Percentiles rank a stretch among this genome's conserved stretches.
These are phyloP conservation scores for Clohesyomyces aquaticus DNA, from an alignment of 495 filamentous ascomycete species.

Conservation along the genomic window DNA sequence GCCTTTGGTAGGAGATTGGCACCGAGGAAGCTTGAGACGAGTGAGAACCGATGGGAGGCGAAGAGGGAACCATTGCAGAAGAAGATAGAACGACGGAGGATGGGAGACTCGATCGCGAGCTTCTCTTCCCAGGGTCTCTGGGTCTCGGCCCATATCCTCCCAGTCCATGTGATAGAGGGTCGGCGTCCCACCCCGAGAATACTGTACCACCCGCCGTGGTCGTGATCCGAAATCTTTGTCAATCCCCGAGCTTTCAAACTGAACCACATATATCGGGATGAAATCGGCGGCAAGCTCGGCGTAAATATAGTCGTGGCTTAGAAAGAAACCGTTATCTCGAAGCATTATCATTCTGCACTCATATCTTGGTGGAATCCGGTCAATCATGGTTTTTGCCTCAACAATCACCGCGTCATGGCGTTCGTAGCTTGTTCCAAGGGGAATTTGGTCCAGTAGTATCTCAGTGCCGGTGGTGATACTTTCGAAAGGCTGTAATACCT, in stretches of 20 bases:
- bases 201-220: not conserved
- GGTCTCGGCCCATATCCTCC: constrained; percentile 6
- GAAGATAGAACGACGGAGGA: not conserved
- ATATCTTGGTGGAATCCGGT: constrained; percentile 2
- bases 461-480: constrained; percentile 2
- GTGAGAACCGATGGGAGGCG: constrained; percentile 1
- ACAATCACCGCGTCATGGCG: constrained; percentile 9
- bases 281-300: constrained; percentile 1
- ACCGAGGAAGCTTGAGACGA: constrained; percentile 8
- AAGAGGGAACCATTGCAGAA: not conserved
- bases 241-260: constrained; percentile 4
- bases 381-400: constrained; percentile 2
- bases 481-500: constrained; percentile 12
- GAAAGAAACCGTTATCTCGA: constrained; percentile 6
- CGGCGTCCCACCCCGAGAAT: not conserved
- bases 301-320: constrained; percentile 4
- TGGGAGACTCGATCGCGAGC: not conserved
- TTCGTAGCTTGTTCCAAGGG: constrained; percentile 7
- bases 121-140: not conserved
- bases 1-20: constrained; percentile 7
- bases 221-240: constrained; percentile 1
- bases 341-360: constrained; percentile 9
- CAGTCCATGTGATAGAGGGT: constrained; percentile 5
- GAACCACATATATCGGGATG: constrained; percentile 9
- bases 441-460: constrained; percentile 6